A percentile compares a stretch with the other conserved stretches of the same genome.
phyloP scores from a whole-genome alignment of 2,329 filamentous ascomycete species.

The Hymenoscyphus albidus region DNA sequence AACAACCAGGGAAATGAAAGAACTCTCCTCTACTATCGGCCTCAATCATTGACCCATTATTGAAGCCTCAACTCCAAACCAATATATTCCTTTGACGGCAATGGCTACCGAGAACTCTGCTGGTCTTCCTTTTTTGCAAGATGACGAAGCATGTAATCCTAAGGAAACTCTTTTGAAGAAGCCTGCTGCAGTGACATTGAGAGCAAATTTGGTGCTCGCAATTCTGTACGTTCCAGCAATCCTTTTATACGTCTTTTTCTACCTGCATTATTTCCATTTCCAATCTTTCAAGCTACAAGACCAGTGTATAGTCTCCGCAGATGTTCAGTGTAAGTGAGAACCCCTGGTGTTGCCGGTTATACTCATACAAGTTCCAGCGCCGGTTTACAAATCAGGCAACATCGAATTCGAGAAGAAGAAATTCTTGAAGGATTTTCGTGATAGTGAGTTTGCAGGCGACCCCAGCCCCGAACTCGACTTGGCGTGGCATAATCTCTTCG shows the following conservation, averaged over 20 bases:
- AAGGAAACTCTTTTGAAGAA: neutral
- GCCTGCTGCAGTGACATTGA: neutral
- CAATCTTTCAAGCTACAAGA: neutral
- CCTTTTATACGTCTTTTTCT: neutral
- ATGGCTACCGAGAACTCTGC: neutral
- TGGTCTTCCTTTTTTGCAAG: neutral
- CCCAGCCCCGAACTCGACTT: slow-evolving; percentile 1
- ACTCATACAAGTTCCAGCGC: neutral
- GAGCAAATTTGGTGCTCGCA: neutral
- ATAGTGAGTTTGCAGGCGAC: neutral
- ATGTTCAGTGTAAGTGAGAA: neutral
- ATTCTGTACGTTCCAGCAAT: neutral
- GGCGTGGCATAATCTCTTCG: slow-evolving; percentile 3
- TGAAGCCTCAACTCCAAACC: neutral
- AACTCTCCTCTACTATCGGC: no score
- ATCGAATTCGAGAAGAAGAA: neutral
- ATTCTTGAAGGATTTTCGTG: neutral
- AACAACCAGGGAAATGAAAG: no score
- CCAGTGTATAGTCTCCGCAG: neutral
- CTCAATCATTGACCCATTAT: neutral
- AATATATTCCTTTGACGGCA: neutral
- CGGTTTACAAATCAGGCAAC: neutral
- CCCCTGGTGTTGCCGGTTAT: neutral
- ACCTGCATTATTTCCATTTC: neutral
- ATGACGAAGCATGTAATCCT: neutral